Base-by-base conservation (phyloP, 2,329 filamentous ascomycete species). In the Fusarium verrucosum region DNA sequence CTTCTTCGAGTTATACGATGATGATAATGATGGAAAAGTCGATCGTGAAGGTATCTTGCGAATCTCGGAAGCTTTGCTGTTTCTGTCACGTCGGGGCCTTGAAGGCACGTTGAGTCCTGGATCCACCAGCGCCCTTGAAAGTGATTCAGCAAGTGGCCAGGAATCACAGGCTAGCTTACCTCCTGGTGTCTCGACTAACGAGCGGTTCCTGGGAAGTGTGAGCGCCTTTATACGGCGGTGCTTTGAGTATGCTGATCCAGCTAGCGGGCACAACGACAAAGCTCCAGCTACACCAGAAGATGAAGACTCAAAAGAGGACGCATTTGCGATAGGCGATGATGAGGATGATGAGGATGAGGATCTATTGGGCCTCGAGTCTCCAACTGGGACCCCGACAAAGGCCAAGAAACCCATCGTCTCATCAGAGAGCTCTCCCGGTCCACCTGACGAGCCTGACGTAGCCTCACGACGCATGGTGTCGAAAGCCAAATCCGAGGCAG, bases 1-100 rank as follows among this genome's bases (percentile, higher is more conserved):
- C 78, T 98, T 99, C 77, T 99, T 99, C 70, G 92, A 97, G 72
- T 86, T 99, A 1, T 97, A 98, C 75, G 95, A 99, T 74, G 94
- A 99, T 67, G 90, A 94, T 71, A 86, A 88, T 2, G 93, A 97
- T 74, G 95, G 95, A 23, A 92, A 87, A 70, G 94, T 99, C 7
- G 95, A 98, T 72, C 88, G 95, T 11, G 95, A 99, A 77, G 95
- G 95, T 7, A 99, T 99, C 56, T 78, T 99, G 40, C 85, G 93
- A 41, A 98, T 99, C 74, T 97, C 94, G 0, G 95, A 99, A 77
- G 92, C 94, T 0, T 81, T 99, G 28, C 81, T 99, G 4, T 99
- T 99, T 77, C 84, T 99, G 17, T 97, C 94, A 1, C 86, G 95
- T 20, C 87, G 94, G 72, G 95, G 94, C 1, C 85, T 98, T 5